A percentile compares a stretch with the other conserved stretches of the same genome.
phyloP scores from a whole-genome alignment of 306 rosid genomes.

The Rubus parviflorus region DNA sequence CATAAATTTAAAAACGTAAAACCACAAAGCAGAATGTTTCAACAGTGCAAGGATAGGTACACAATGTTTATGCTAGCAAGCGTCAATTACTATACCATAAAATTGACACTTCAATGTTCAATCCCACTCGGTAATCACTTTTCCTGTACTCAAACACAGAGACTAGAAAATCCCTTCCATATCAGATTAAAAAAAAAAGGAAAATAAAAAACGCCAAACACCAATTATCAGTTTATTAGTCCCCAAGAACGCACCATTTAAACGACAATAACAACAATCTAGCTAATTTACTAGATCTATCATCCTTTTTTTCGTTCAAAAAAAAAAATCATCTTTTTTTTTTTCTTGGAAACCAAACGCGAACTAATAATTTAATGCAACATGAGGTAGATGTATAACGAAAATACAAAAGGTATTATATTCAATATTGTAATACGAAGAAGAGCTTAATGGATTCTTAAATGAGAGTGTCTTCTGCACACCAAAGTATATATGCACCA shows the following conservation, averaged over 20 bases:
- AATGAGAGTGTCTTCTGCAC: too few relatives aligned
- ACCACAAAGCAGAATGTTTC: neutral
- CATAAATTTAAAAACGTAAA: conserved; percentile 8
- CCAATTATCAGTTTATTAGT: neutral
- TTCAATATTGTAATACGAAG: neutral
- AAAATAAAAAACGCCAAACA: neutral
- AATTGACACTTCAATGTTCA: conserved; percentile 5
- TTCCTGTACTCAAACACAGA: conserved; percentile 26
- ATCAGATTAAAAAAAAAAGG: conserved; percentile 29
- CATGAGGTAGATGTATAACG: too few relatives aligned
- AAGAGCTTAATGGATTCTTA: neutral
- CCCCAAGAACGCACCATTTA: too few relatives aligned
- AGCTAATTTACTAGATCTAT: neutral
- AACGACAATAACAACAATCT: too few relatives aligned
- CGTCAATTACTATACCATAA: conserved; percentile 21
- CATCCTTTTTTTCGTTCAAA: too few relatives aligned
- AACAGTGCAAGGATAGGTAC: neutral
- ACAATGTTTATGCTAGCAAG: conserved; percentile 2
- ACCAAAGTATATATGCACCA: too few relatives aligned
- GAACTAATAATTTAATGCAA: neutral
- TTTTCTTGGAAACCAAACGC: neutral
- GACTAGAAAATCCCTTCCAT: conserved; percentile 44
- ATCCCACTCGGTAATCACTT: conserved; percentile 18
- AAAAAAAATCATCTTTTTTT: too few relatives aligned
- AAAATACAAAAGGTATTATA: neutral